These are phyloP conservation scores for Liquidambar formosana DNA, from an alignment of 164 flowering plant genomes.

Conservation along the genomic window DNA sequence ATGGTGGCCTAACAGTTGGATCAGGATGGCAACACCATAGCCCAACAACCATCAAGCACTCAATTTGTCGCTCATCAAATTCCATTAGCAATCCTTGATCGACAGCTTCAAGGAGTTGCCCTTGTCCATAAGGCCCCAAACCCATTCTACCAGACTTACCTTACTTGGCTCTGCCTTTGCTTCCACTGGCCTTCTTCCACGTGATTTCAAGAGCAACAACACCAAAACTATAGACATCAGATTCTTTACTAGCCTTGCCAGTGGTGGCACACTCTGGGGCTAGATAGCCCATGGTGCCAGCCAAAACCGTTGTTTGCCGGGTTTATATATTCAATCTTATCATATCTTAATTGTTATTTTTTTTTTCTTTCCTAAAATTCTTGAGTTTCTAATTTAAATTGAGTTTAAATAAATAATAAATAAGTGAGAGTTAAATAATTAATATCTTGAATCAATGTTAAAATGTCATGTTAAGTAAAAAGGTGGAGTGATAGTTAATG, in stretches of 20 bases:
- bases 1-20: constrained; percentile 20
- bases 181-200: constrained; percentile 41
- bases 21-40: constrained; percentile 34
- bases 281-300: constrained; percentile 58
- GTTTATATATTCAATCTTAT: no score
- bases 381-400: no score
- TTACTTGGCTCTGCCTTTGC: constrained; percentile 16
- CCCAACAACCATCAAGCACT: constrained; percentile 28
- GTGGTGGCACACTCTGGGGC: constrained; percentile 51
- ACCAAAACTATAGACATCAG: constrained; percentile 57
- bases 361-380: no score
- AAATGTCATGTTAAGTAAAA: no score
- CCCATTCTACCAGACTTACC: constrained; percentile 41
- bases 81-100: constrained; percentile 28
- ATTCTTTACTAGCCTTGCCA: constrained; percentile 50
- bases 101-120: constrained; percentile 30
- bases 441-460: no score
- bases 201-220: constrained; percentile 46
- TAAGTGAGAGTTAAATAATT: no score
- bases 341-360: no score
- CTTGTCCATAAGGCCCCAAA: constrained; percentile 47
- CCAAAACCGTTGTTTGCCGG: constrained; percentile 48
- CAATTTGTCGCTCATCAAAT: constrained; percentile 19
- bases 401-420: no score
- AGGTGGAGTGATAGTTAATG: no score